phyloP scores from a whole-genome alignment of 2,329 filamentous ascomycete genomes.

The Monilinia laxa region DNA sequence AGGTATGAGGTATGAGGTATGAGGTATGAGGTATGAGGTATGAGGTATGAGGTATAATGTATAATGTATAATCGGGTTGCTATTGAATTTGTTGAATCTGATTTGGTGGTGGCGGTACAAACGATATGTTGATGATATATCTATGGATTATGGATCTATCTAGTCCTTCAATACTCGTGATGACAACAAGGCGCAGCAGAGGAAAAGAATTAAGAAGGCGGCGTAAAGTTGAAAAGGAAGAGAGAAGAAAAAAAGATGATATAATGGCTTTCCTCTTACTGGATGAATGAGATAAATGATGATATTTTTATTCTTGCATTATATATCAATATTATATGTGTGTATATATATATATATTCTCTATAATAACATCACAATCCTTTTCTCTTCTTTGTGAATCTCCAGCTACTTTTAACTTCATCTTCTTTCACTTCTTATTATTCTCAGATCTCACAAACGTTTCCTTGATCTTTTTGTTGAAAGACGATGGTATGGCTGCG shows the following conservation, averaged over 20 bases:
- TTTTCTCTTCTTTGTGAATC: not conserved
- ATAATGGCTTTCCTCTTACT: not conserved
- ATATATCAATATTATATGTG: not conserved
- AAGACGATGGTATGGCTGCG: not conserved
- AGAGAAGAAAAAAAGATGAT: not conserved
- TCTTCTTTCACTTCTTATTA: too few species aligned
- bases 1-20: not conserved
- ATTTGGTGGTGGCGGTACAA: not conserved
- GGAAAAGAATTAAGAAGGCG: not conserved
- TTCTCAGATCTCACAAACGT: too few species aligned
- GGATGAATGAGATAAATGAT: not conserved
- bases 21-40: not conserved
- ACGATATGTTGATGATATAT: too few species aligned
- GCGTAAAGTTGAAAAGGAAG: not conserved
- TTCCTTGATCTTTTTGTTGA: too few species aligned
- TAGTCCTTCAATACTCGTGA: too few species aligned
- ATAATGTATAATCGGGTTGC: not conserved
- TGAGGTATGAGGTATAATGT: not conserved
- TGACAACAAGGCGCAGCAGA: too few species aligned
- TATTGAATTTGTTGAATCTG: constrained; percentile 3
- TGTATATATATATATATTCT: too few species aligned
- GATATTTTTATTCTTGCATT: too few species aligned
- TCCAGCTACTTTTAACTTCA: too few species aligned
- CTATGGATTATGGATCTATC: too few species aligned
- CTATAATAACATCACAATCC: not conserved